phyloP scores from a whole-genome alignment of 1,284 basidiomycete species.

The Moniliella sp. region DNA sequence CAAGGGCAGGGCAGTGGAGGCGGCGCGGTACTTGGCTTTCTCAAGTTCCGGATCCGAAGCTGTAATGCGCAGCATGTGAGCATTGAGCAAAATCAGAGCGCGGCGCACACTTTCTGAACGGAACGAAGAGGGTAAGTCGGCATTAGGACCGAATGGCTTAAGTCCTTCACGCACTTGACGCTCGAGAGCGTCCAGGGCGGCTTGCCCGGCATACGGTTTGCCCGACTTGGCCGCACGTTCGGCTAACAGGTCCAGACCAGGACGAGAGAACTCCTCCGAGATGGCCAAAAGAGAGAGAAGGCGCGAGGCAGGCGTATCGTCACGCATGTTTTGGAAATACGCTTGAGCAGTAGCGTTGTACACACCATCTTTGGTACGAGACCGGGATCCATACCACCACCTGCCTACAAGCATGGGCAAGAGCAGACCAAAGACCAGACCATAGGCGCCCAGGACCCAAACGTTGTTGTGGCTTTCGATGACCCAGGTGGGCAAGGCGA shows the following conservation, averaged over 20 bases:
- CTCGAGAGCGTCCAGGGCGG: slow-evolving; percentile 39
- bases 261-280: slow-evolving; percentile 48
- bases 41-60: too few species aligned
- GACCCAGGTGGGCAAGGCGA: slow-evolving; percentile 84
- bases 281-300: slow-evolving; percentile 54
- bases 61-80: too few species aligned
- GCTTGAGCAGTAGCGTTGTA: slow-evolving; percentile 59
- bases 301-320: slow-evolving; percentile 55
- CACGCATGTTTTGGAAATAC: slow-evolving; percentile 69
- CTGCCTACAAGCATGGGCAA: slow-evolving; percentile 61
- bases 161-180: slow-evolving; percentile 40
- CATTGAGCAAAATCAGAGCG: too few species aligned
- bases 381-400: slow-evolving; percentile 91
- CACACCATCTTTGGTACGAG: slow-evolving; percentile 78
- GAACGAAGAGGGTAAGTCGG: too few species aligned
- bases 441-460: slow-evolving; percentile 73
- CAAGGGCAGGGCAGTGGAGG: slow-evolving; percentile 35
- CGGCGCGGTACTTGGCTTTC: slow-evolving; percentile 15
- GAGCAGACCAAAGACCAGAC: slow-evolving; percentile 59
- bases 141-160: too few species aligned
- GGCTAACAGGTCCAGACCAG: too few species aligned
- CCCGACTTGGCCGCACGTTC: slow-evolving; percentile 19
- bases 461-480: slow-evolving; percentile 74
- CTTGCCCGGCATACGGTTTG: slow-evolving; percentile 12
- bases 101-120: too few species aligned